Base-by-base conservation (phyloP, 345 rosid genomes). In the Draba incana region DNA sequence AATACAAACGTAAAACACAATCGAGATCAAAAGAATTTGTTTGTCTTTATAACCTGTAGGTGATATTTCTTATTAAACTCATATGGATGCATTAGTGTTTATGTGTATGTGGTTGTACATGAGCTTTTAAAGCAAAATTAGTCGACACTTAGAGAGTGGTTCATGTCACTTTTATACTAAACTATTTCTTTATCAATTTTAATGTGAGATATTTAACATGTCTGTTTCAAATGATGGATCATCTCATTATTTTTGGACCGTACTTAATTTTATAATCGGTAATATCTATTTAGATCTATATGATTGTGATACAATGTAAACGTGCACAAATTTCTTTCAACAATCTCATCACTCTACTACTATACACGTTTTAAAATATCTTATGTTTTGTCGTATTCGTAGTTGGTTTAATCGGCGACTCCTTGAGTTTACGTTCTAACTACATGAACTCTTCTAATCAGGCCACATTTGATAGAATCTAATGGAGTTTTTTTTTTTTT, bases 301-400 rank as follows among this genome's bases (percentile, higher is more conserved):
- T 15, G 9, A 20, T 15, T 33, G 4, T 35, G n/a, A 10, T 11
- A 56, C 49, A 11, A 57, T n/a, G 35, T 37, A 12, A 57, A 39
- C 23, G 33, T 23, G 47, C 11, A 23, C 6, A 3, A 6, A 23
- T 6, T 38, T 57, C 6, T 57, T 38, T 20, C 28, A 35, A 57
- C 45, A 57, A 24, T 25, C 49, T 25, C 37, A 42, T 25, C 23
- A 59, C 3, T 15, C 7, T 23, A n/a, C 8, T 23, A n/a, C 8
- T 44, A 60, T 14, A 28, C 25, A 43, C 65, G 65, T 61, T 59
- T 44, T 20, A 20, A 14, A 3, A 61, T 33, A 6, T 33, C 27
- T 27, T 25, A n/a, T 2, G 27, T 58, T 49, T 35, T 4, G 46
- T 64, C 35, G 24, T 37, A 62, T 44, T 47, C 31, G 1, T 46